Conservation (phyloP, 2,329 filamentous ascomycete genomes). For the Fusarium xylarioides region DNA sequence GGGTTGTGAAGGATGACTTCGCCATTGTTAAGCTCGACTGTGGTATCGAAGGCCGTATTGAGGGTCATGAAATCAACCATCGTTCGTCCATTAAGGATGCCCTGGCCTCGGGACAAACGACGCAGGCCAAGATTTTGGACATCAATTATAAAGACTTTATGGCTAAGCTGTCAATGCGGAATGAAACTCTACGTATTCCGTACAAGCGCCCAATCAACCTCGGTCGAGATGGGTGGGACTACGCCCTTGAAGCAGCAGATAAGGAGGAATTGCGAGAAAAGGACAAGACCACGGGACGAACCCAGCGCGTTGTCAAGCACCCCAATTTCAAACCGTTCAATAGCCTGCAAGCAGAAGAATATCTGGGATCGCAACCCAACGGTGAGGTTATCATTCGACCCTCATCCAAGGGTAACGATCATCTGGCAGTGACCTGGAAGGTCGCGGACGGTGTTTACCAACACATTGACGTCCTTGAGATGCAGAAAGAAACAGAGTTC, state of each 20-base stretch:
- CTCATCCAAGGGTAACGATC: constrained; percentile 93
- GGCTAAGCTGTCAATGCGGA: constrained; percentile 84
- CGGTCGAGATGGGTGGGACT: constrained; percentile 86
- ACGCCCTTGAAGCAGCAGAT: constrained; percentile 80
- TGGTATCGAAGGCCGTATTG: constrained; percentile 89
- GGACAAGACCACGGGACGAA: constrained; percentile 83
- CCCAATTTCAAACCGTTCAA: constrained; percentile 96
- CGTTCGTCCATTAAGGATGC: constrained; percentile 76
- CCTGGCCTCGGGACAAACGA: constrained; percentile 82
- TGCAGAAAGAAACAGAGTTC: constrained; percentile 97
- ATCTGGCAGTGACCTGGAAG: constrained; percentile 97
- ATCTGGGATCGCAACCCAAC: constrained; percentile 81
- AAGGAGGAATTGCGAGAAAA: constrained; percentile 86
- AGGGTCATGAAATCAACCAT: constrained; percentile 82
- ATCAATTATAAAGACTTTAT: constrained; percentile 87
- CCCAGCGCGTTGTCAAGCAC: constrained; percentile 96
- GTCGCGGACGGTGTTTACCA: constrained; percentile 96
- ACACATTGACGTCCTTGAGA: constrained; percentile 95
- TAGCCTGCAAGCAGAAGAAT: constrained; percentile 90
- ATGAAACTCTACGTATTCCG: constrained; percentile 79
- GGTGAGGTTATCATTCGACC: constrained; percentile 96
- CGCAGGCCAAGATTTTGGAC: constrained; percentile 86
- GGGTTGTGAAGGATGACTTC: constrained; percentile 89
- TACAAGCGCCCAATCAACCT: constrained; percentile 76
- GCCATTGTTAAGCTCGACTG: constrained; percentile 94